Evolutionary conservation across 2,329 filamentous ascomycete species (phyloP), one percentile per base, ranked within the genome.

Genomic region (Hymenoscyphus fraxineus): DNA sequence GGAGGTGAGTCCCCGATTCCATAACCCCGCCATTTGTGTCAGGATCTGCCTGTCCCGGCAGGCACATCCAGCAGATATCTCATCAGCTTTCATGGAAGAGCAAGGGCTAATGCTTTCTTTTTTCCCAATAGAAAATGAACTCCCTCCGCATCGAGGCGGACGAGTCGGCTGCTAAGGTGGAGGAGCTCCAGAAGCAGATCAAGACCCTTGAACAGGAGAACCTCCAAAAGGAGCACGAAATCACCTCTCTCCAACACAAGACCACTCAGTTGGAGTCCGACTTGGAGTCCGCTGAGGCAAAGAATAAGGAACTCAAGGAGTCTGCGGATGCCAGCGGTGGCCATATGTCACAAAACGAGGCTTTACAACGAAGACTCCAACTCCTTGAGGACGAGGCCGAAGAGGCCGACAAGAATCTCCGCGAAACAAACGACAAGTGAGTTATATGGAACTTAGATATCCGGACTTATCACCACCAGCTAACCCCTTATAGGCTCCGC

Each of bases 401-500:
- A 82, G 88, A 94, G 78, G 92, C 93, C 73, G 95, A 98, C 81
- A 95, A 93, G 88, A 96, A 92, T 71, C 85, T 98, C 77, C 90
- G 94, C 77, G 95, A 98, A 83, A 90, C 93, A 76, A 98, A 97
- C 81, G 95, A 99, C 83, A 98, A 97, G 95, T 99, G 88, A 76
- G 91, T 82, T 61, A 62, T 61, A 54, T 27, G 9, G 4, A 27
- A 27, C 32, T n/a, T 59, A 3, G 1, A 54, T 32, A 47, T 62
- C 39, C 39, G 64, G 65, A 56, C 56, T 55, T 60, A 27, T 38
- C 40, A 56, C 60, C 38, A 4, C 2, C 4, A 27, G 12, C 31
- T 66, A 58, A 58, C 15, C 44, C 58, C 56, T 27, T 31, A 39
- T 51, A 99, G 95, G 83, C 92, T 98, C 77, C 93, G 95, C 79